Evolutionary conservation across 2,329 filamentous ascomycete species (phyloP).

Genomic region (Biscogniauxia sp.): DNA sequence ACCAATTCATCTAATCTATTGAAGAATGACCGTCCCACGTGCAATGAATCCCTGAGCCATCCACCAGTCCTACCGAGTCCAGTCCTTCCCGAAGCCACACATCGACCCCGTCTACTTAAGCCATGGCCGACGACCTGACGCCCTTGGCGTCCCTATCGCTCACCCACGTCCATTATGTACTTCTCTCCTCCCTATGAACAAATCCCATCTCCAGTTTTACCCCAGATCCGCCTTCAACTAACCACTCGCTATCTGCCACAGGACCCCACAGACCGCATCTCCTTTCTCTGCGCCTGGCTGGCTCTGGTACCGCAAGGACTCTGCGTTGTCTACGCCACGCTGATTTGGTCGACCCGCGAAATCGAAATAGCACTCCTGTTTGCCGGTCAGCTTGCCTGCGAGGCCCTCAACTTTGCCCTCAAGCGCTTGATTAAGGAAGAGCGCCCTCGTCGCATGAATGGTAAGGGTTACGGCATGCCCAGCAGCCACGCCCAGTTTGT

Average conservation of each 20-base stretch:
- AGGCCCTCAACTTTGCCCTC: constrained; percentile 83
- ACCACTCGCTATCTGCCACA: constrained; percentile 35
- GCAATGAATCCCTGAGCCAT: constrained; percentile 13
- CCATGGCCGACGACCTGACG: constrained; percentile 41
- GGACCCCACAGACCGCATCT: constrained; percentile 83
- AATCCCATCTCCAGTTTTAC: background rate
- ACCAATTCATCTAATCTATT: no score
- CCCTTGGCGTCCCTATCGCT: constrained; percentile 86
- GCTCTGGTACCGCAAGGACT: constrained; percentile 91
- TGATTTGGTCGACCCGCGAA: constrained; percentile 90
- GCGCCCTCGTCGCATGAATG: constrained; percentile 76
- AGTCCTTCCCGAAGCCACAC: no score
- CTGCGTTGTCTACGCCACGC: constrained; percentile 82
- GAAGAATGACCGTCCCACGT: background rate
- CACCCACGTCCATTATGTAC: constrained; percentile 94
- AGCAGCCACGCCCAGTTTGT: constrained; percentile 92
- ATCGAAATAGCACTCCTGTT: constrained; percentile 88
- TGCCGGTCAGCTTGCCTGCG: constrained; percentile 85
- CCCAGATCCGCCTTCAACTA: constrained; percentile 1
- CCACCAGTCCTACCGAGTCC: background rate
- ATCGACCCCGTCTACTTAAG: background rate
- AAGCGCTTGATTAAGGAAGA: constrained; percentile 94
- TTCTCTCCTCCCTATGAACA: constrained; percentile 26
- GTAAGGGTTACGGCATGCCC: constrained; percentile 98
- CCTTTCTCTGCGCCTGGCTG: constrained; percentile 87